phyloP scores from a whole-genome alignment of 352 stramenopile genomes.

The Pythium aquatile region DNA sequence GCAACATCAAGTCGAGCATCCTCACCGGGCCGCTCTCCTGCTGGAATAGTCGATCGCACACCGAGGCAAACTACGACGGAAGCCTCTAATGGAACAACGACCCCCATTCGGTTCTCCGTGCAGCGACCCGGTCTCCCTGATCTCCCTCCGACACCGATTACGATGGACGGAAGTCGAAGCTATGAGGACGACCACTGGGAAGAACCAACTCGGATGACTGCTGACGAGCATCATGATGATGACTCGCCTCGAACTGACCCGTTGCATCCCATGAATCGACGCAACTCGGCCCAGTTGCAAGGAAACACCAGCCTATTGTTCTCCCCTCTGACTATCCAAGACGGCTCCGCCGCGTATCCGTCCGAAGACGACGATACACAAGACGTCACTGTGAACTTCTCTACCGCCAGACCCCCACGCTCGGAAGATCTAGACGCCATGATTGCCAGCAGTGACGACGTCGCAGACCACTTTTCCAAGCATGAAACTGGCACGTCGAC shows the following conservation, averaged over 20 bases:
- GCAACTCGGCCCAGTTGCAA: slow-evolving; percentile 11
- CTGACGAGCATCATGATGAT: neutral
- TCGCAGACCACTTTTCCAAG: neutral
- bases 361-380: slow-evolving; percentile 22
- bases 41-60: neutral
- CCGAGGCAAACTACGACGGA: neutral
- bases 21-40: slow-evolving; percentile 6
- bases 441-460: neutral
- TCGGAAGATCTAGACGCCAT: slow-evolving; percentile 2
- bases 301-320: slow-evolving; percentile 23
- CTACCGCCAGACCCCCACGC: neutral
- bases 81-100: neutral
- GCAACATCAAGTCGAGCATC: slow-evolving; percentile 14
- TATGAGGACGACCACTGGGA: neutral
- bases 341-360: slow-evolving; percentile 17
- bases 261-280: slow-evolving; percentile 12
- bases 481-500: slow-evolving; percentile 1
- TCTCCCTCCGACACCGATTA: slow-evolving; percentile 15
- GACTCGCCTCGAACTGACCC: neutral
- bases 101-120: slow-evolving; percentile 1
- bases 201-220: neutral
- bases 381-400: neutral
- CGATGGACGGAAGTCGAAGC: slow-evolving; percentile 17
- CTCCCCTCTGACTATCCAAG: slow-evolving; percentile 23
- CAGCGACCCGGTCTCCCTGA: slow-evolving; percentile 2